Conservation (phyloP, 768 basidiomycete genomes). For the Amanita molliuscula region DNA sequence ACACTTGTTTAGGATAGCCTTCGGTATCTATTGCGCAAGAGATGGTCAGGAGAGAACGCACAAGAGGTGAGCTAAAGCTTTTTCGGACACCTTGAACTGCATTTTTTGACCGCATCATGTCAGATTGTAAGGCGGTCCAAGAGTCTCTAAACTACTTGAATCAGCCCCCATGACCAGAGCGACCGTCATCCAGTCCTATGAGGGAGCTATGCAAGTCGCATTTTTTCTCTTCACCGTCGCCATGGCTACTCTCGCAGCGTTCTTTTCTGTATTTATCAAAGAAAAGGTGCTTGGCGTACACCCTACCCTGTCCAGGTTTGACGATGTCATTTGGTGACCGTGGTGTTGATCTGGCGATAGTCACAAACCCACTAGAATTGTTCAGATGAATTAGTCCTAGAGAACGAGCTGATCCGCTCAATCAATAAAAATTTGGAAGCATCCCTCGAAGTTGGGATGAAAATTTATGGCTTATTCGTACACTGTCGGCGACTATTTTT, state of each 20-base stretch:
- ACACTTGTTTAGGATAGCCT: conserved; percentile 46
- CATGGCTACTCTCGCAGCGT: conserved; percentile 28
- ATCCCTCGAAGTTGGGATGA: no score
- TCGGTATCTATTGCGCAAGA: conserved; percentile 28
- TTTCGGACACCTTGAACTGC: not conserved
- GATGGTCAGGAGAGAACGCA: conserved; percentile 32
- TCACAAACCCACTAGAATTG: no score
- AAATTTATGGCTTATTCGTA: no score
- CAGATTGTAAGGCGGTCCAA: conserved; percentile 40
- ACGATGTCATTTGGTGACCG: no score
- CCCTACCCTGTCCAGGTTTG: no score
- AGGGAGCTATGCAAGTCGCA: conserved; percentile 33
- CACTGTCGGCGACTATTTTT: no score
- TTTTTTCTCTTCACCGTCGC: conserved; percentile 37
- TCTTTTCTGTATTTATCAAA: conserved; percentile 41
- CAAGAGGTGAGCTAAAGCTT: conserved; percentile 35
- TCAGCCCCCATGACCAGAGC: conserved; percentile 20
- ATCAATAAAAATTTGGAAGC: no score
- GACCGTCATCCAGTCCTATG: conserved; percentile 31
- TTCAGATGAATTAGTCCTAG: no score
- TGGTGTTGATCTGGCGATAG: no score
- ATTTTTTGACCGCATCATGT: not conserved
- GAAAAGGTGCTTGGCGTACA: conserved; percentile 41
- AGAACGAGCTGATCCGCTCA: no score
- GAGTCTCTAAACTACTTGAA: conserved; percentile 39